Base-by-base conservation (phyloP, 2,329 filamentous ascomycete genomes). In the Fusarium udum region DNA sequence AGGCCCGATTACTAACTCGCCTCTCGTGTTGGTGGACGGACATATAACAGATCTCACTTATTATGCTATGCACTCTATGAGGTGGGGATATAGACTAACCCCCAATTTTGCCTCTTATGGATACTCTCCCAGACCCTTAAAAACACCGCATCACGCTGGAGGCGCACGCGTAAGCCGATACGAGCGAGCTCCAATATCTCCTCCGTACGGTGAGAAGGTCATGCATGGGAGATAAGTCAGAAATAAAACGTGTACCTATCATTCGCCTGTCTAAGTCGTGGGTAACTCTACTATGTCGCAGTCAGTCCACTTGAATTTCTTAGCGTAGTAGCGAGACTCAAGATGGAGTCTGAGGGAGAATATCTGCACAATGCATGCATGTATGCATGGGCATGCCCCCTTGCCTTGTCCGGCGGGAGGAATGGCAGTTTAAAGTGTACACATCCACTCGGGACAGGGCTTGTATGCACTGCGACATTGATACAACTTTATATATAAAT, bases 131-230 rank as follows among this genome's bases (percentile, higher is more conserved):
- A 43, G 49, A 39, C 39, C 40, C 40, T 52, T 36, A 40, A 53
- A 32, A 61, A 69, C 57, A 45, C 40, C 57, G 57, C 64, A 69
- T 57, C 60, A 34, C 28, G 37, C 42, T 61, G 32, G n/a, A 42
- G 42, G 40, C 28, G 67, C 71, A 77, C 75, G 68, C 75, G 75
- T 77, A 73, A 77, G 64, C 75, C 66, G 71, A 73, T 69, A 74
- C 75, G 72, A 77, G 75, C 42, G 43, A 57, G 28, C 52, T 53
- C 52, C 42, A 64, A 24, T n/a, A 45, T 69, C 57, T 63, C 28
- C 57, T 68, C 32, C 28, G 28, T 62, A 49, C 40, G 40, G 48
- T 24, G 42, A 43, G 31, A 20, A 24, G 31, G 37, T 31, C 62
- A 22, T 66, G 43, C 64, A 49, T 39, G 40, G 24, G 56, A 39